A percentile compares a stretch with the other conserved stretches of the same genome.
Evolutionary conservation across 768 basidiomycete genomes (phyloP).

Genomic region (Fibroporia radiculosa): DNA sequence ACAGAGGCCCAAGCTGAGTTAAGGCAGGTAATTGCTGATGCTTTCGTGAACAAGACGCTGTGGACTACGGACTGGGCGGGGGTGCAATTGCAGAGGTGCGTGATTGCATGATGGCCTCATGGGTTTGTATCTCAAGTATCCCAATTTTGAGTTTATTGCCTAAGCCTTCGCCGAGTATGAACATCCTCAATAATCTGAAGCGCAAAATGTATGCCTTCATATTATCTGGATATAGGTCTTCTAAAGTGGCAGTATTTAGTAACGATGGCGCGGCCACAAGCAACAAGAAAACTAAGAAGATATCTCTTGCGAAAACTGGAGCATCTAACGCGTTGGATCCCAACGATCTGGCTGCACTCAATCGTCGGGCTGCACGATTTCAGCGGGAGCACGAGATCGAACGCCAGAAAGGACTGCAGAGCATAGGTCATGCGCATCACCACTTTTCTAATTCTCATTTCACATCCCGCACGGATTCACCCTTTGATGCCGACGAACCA

Average conservation of each 20-base stretch:
- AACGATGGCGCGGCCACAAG: conserved; percentile 30
- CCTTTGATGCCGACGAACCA: conserved; percentile 47
- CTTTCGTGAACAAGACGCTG: conserved; percentile 75
- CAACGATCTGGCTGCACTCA: conserved; percentile 62
- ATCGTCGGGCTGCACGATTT: conserved; percentile 81
- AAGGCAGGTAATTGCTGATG: conserved; percentile 93
- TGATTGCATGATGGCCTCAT: conserved; percentile 3
- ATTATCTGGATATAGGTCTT: not conserved
- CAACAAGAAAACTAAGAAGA: conserved; percentile 57
- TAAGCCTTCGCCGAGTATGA: conserved; percentile 40
- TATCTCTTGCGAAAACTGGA: conserved; percentile 26
- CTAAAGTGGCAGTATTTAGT: conserved; percentile 17
- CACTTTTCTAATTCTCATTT: conserved; percentile 26
- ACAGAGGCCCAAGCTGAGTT: conserved; percentile 87
- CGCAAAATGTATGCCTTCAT: conserved; percentile 50
- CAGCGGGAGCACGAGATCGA: conserved; percentile 86
- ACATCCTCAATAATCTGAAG: conserved; percentile 44
- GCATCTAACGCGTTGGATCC: conserved; percentile 34
- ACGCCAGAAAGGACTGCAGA: conserved; percentile 46
- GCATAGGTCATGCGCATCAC: conserved; percentile 17
- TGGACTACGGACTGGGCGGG: conserved; percentile 94
- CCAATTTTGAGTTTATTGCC: conserved; percentile 42
- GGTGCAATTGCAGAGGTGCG: conserved; percentile 80
- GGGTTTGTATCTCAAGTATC: not conserved
- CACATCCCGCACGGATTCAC: conserved; percentile 32